Evolutionary conservation across 1,284 basidiomycete species (phyloP), one percentile per base, ranked within the genome.

Genomic region (Irpex sp.): DNA sequence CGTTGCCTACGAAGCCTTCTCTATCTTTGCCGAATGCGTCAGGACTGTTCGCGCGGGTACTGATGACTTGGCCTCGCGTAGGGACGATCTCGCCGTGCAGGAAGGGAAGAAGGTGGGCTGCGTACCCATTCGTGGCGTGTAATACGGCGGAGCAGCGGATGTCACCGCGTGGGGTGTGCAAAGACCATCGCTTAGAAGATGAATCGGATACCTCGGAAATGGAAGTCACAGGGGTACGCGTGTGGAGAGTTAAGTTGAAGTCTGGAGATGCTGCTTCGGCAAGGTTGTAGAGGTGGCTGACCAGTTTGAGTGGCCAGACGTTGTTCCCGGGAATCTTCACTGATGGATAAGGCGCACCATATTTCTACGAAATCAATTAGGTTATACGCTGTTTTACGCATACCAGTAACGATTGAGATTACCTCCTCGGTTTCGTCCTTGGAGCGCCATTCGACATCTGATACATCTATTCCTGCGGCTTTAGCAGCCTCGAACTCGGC

Each of bases 51-150:
- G 90, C 85, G 21, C 86, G 84, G 1, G 85, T 74, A 0, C 91
- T 84, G 21, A 91, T 78, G 58, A 89, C 81, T 70, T 94, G 92
- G 0, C 88, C 91, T 7, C 93, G 87, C 0, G 85, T 85, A 0
- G 92, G 92, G 0, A 90, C 77, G 64, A 94, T 87, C 0, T 83
- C 83, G 0, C 86, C 86, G 1, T 79, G 71, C 40, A 90, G 71
- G 61, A 85, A 81, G 0, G 88, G 86, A 8, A 93, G 79, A 31
- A 83, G 82, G 69, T 91, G 82, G 0, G 85, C 84, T 0, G 86
- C 84, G 63, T 94, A 93, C 0, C 77, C 93, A 68, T 95, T 94
- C 3, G 91, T 94, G 0, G 92, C 91, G 69, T 95, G 92, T 1
- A 95, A 74, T 48, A 95, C 79, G 63, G 84, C 83, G 9, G 80